A percentile compares a stretch with the other conserved stretches of the same genome.
phyloP scores from a whole-genome alignment of 2,329 filamentous ascomycete species.

The Penicillium sp. region DNA sequence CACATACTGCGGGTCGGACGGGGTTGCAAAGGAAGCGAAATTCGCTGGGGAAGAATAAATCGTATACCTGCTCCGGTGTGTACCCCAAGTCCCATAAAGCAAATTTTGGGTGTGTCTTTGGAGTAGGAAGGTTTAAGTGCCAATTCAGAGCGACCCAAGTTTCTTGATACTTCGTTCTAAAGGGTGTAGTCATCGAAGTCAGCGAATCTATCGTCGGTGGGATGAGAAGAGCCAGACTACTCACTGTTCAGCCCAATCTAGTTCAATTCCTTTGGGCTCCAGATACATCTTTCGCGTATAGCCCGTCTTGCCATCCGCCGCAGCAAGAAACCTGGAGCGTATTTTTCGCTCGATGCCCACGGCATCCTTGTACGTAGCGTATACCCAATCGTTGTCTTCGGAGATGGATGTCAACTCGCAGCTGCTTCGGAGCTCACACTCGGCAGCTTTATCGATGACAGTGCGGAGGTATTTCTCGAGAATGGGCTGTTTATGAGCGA shows the following conservation, averaged over 20 bases:
- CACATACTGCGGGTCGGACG: constrained; percentile 46
- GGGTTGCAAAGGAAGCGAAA: constrained; percentile 52
- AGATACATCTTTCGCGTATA: constrained; percentile 51
- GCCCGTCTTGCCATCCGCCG: constrained; percentile 53
- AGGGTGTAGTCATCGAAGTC: background rate
- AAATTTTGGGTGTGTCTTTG: constrained; percentile 51
- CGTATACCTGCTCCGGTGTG: constrained; percentile 50
- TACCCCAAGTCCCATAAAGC: constrained; percentile 52
- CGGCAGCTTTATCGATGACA: background rate
- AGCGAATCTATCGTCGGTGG: background rate
- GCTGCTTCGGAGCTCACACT: constrained; percentile 9
- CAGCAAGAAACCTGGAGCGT: constrained; percentile 39
- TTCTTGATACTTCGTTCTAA: constrained; percentile 27
- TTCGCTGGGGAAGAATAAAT: constrained; percentile 50
- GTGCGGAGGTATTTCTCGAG: constrained; percentile 26
- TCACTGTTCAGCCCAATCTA: constrained; percentile 34
- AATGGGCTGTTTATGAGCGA: constrained; percentile 34
- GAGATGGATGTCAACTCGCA: constrained; percentile 12
- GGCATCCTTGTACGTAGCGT: constrained; percentile 5
- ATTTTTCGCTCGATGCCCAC: background rate
- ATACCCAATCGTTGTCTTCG: constrained; percentile 14
- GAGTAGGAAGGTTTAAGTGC: constrained; percentile 48
- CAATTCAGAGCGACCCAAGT: constrained; percentile 55
- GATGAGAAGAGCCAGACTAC: background rate
- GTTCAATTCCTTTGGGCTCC: constrained; percentile 44